Evolutionary conservation across 305 asterid species (phyloP).

Genomic region (Solanum aculeatissimum): DNA sequence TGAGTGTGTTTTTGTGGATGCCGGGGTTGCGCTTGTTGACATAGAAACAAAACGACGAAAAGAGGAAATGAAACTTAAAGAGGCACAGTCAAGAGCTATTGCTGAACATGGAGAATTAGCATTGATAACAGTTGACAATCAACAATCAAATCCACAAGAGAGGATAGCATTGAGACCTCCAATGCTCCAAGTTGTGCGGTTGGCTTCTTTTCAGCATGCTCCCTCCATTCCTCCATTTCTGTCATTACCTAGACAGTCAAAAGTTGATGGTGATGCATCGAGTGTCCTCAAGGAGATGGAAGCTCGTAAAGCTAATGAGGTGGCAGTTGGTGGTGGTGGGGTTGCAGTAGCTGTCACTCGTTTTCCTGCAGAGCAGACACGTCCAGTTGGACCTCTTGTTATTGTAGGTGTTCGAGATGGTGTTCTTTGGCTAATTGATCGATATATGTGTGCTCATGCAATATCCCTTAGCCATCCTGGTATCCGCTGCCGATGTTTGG

Average conservation of each 20-base stretch:
- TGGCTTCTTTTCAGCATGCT: constrained; percentile 87
- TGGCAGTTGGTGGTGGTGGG: constrained; percentile 98
- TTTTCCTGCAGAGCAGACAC: constrained; percentile 91
- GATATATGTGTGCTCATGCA: constrained; percentile 95
- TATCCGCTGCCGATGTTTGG: constrained; percentile 90
- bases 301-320: constrained; percentile 68
- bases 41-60: constrained; percentile 69
- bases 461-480: constrained; percentile 96
- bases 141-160: constrained; percentile 46
- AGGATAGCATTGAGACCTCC: constrained; percentile 76
- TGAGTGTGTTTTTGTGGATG: constrained; percentile 95
- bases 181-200: constrained; percentile 84
- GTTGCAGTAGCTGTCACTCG: constrained; percentile 93
- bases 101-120: constrained; percentile 91
- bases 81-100: constrained; percentile 63
- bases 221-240: constrained; percentile 93
- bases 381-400: constrained; percentile 89
- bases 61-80: constrained; percentile 68
- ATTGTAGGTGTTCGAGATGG: constrained; percentile 94
- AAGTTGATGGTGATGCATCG: constrained; percentile 54
- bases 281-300: constrained; percentile 49
- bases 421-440: constrained; percentile 85
- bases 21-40: constrained; percentile 77
- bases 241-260: constrained; percentile 69
- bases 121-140: constrained; percentile 60